phyloP scores from a whole-genome alignment of 306 rosid genomes.

The Quercus robur region DNA sequence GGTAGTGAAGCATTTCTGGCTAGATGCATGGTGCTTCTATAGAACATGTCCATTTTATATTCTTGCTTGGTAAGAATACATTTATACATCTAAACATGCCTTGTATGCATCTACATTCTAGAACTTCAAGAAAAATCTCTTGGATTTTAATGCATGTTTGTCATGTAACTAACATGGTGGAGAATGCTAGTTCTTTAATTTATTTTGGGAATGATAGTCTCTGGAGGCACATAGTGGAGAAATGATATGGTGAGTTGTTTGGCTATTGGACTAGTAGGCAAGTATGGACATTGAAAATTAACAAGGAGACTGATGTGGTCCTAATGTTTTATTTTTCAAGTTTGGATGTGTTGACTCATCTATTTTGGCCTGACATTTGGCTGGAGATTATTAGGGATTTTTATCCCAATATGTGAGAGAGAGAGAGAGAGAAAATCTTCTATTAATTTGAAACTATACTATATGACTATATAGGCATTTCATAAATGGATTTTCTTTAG shows the following conservation, averaged over 20 bases:
- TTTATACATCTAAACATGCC: neutral
- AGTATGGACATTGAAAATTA: neutral
- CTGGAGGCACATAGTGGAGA: neutral
- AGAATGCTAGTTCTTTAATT: neutral
- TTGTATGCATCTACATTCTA: neutral
- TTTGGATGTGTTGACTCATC: too few species aligned
- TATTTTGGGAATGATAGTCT: neutral
- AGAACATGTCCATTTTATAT: neutral
- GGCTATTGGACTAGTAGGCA: neutral
- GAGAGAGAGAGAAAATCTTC: too few species aligned
- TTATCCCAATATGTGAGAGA: too few species aligned
- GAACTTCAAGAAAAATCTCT: neutral
- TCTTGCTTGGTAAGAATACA: neutral
- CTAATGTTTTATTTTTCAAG: too few species aligned
- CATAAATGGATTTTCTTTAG: too few species aligned
- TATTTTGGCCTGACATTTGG: too few species aligned
- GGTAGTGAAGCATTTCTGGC: conserved; percentile 8
- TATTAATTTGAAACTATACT: too few species aligned
- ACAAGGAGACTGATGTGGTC: too few species aligned
- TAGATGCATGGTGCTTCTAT: neutral
- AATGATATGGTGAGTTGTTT: neutral
- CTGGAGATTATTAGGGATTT: too few species aligned
- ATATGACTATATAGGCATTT: too few species aligned
- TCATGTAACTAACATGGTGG: neutral
- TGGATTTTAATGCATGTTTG: neutral